Evolutionary conservation across 345 rosid genomes (phyloP), one percentile per base, ranked within the genome.

Genomic region (Populus euphratica): DNA sequence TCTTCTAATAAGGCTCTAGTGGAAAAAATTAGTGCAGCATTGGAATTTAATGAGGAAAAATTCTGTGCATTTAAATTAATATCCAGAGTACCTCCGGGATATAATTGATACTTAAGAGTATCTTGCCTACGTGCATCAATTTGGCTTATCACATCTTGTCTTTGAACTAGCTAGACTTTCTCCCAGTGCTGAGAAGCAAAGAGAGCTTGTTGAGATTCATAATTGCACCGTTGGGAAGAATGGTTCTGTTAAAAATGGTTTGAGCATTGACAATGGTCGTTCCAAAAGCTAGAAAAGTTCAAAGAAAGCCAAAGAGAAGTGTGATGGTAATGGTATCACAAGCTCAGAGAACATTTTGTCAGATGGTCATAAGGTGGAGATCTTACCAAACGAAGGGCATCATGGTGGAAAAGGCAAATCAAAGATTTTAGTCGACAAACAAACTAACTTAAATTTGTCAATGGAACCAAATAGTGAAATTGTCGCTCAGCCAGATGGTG

Each of bases 131-230:
- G 78, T 81, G 25, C 67, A 73, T 56, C 80, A 77, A n/a, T 77
- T 72, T 73, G 84, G 81, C 9, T 54, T 81, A 25, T 47, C 70
- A 23, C 84, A 81, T 73, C 78, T 81, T 41, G 69, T 81, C 52
- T 49, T 73, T 7, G 81, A 81, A 31, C 54, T 81, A 64, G 84
- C 84, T 69, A 43, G 73, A 39, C 81, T 81, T 27, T 81, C 75
- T 44, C 81, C 84, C 21, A 59, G 69, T 73, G 9, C 68, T 33
- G 62, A 56, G 69, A 81, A 81, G 71, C 84, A 73, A 69, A 73
- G 79, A 29, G 83, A 81, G 56, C 77, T 81, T 49, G 29, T 77
- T 8, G 81, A 81, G 77, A 77, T 68, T 68, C 52, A 81, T 44
- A 70, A 76, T 29, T 71, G 39, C 62, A 81, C 64, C 39, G 38